Conservation (phyloP, 2,329 filamentous ascomycete genomes). For the Cladorrhinum sp. region DNA sequence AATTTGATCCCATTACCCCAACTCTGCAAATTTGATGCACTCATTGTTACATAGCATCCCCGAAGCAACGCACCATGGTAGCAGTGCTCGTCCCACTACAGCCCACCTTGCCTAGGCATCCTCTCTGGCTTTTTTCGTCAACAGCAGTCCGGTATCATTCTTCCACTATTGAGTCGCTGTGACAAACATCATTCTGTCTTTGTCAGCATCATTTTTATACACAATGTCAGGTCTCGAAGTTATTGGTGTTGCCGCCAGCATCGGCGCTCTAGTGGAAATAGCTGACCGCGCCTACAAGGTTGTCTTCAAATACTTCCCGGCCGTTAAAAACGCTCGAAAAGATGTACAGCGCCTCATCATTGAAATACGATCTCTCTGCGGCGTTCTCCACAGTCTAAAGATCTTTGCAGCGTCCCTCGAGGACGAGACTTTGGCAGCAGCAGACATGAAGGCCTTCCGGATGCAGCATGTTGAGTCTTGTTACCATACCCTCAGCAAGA, state of each 20-base stretch:
- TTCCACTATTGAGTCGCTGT: no score
- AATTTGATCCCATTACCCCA: no score
- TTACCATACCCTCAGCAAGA: conserved; percentile 5
- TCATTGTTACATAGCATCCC: no score
- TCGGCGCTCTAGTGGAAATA: background rate
- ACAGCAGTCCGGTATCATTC: no score
- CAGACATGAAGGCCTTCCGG: background rate
- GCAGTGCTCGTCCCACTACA: no score
- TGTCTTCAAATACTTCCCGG: background rate
- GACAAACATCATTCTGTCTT: no score
- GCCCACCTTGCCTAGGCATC: no score
- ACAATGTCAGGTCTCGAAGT: background rate
- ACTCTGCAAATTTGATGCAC: no score
- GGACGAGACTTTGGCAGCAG: background rate
- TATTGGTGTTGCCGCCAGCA: background rate
- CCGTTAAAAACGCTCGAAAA: background rate
- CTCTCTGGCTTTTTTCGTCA: no score
- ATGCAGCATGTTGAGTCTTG: background rate
- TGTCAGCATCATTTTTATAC: background rate
- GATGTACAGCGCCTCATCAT: background rate
- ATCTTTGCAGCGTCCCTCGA: background rate
- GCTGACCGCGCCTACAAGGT: background rate
- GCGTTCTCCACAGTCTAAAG: background rate
- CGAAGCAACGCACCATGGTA: no score
- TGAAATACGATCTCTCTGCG: background rate